These are phyloP conservation scores for Exserohilum rostratum DNA, from an alignment of 2,329 filamentous ascomycete genomes.

Conservation along the genomic window DNA sequence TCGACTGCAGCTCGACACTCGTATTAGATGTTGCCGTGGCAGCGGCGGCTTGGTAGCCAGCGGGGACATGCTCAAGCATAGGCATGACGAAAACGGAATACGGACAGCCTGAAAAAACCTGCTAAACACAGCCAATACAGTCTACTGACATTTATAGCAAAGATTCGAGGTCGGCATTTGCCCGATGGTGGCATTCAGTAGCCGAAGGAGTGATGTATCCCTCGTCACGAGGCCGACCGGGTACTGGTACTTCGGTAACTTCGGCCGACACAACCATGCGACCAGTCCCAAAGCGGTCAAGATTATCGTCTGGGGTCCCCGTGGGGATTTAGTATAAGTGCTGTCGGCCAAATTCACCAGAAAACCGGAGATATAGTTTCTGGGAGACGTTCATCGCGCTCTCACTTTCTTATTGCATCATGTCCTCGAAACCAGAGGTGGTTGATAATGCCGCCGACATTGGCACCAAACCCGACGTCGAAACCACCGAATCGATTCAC, in stretches of 20 bases:
- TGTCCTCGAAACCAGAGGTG: constrained; percentile 23
- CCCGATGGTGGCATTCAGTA: not conserved
- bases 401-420: constrained; percentile 5
- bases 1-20: constrained; percentile 53
- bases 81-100: constrained; percentile 48
- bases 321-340: constrained; percentile 29
- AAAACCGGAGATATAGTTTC: not conserved
- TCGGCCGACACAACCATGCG: constrained; percentile 7
- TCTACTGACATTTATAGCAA: constrained; percentile 10
- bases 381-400: not conserved
- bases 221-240: not conserved
- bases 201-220: not conserved
- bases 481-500: constrained; percentile 36
- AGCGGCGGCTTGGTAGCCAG: constrained; percentile 38
- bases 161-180: not conserved
- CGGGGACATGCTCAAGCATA: constrained; percentile 55
- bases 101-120: not conserved
- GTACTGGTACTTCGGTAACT: constrained; percentile 17
- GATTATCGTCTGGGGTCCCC: constrained; percentile 32
- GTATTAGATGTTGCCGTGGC: constrained; percentile 23
- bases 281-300: constrained; percentile 7
- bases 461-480: constrained; percentile 27
- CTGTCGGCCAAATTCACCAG: constrained; percentile 13
- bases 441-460: constrained; percentile 14
- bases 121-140: not conserved